phyloP scores from a whole-genome alignment of 2,329 filamentous ascomycete genomes.

The Ilyonectria robusta region DNA sequence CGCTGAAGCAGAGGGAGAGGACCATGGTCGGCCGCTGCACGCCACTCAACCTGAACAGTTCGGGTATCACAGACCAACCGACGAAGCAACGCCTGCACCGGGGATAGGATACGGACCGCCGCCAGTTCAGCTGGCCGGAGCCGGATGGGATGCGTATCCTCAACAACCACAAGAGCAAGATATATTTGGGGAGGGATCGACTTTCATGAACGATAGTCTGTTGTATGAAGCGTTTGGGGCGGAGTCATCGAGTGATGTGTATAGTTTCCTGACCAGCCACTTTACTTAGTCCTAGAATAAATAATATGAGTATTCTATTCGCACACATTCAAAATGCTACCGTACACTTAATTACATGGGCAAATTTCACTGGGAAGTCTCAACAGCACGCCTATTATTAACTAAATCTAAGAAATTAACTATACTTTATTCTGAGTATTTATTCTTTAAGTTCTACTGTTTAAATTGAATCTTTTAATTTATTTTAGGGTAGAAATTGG shows the following conservation, averaged over 20 bases:
- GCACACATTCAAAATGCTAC: too few relatives aligned
- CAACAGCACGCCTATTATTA: too few relatives aligned
- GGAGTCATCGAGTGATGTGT: constrained; percentile 29
- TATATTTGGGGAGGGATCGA: constrained; percentile 36
- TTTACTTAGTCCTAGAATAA: constrained; percentile 6
- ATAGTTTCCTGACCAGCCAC: constrained; percentile 29
- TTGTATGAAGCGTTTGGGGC: constrained; percentile 47
- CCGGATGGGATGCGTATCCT: constrained; percentile 21
- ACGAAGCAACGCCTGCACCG: not conserved
- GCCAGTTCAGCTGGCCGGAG: constrained; percentile 1
- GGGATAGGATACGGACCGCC: constrained; percentile 13
- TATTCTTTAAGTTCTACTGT: too few relatives aligned
- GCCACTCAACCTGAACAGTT: not conserved
- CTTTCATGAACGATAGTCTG: constrained; percentile 32
- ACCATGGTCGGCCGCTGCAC: not conserved
- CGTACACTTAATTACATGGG: too few relatives aligned
- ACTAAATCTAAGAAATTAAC: too few relatives aligned
- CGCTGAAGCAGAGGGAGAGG: constrained; percentile 13
- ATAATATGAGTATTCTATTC: too few relatives aligned
- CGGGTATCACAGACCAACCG: not conserved
- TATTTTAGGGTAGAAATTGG: too few relatives aligned
- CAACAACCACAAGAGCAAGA: constrained; percentile 20
- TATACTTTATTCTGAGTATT: too few relatives aligned
- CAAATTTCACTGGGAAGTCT: too few relatives aligned
- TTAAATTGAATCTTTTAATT: too few relatives aligned